A percentile compares a stretch with the other conserved stretches of the same genome.
phyloP scores from a whole-genome alignment of 768 basidiomycete genomes.

The Cyathus striatus region DNA sequence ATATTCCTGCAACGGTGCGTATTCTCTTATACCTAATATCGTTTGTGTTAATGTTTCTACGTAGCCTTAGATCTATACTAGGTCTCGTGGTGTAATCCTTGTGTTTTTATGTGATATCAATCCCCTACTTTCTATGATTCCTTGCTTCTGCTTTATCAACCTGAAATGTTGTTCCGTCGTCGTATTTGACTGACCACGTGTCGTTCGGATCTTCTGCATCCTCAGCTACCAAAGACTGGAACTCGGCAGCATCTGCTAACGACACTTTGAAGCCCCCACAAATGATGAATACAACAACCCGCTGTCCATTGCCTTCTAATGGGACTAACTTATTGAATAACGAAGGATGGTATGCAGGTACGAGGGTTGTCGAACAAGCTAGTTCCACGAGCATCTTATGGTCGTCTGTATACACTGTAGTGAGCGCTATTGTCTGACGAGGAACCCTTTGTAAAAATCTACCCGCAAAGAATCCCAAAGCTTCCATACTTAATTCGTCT shows the following conservation, averaged over 20 bases:
- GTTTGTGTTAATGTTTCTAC: no score
- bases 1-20: no score
- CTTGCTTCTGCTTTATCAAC: slow-evolving; percentile 15
- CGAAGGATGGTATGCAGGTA: slow-evolving; percentile 54
- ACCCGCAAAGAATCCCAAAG: slow-evolving; percentile 56
- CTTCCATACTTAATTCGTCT: slow-evolving; percentile 67
- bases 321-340: slow-evolving; percentile 49
- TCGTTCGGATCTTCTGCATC: slow-evolving; percentile 19
- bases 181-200: slow-evolving; percentile 31
- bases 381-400: slow-evolving; percentile 74
- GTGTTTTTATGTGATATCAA: no score
- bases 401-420: slow-evolving; percentile 50
- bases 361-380: slow-evolving; percentile 67
- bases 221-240: slow-evolving; percentile 31
- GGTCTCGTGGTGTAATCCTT: no score
- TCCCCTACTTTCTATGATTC: no score
- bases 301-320: slow-evolving; percentile 15
- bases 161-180: slow-evolving; percentile 30
- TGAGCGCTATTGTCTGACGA: slow-evolving; percentile 7
- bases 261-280: slow-evolving; percentile 73
- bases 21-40: no score
- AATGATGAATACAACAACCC: slow-evolving; percentile 58
- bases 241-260: slow-evolving; percentile 45
- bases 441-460: slow-evolving; percentile 11
- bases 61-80: no score